Evolutionary conservation across 768 basidiomycete genomes (phyloP), one percentile per base, ranked within the genome.

Genomic region (Multifurca ochricompacta): DNA sequence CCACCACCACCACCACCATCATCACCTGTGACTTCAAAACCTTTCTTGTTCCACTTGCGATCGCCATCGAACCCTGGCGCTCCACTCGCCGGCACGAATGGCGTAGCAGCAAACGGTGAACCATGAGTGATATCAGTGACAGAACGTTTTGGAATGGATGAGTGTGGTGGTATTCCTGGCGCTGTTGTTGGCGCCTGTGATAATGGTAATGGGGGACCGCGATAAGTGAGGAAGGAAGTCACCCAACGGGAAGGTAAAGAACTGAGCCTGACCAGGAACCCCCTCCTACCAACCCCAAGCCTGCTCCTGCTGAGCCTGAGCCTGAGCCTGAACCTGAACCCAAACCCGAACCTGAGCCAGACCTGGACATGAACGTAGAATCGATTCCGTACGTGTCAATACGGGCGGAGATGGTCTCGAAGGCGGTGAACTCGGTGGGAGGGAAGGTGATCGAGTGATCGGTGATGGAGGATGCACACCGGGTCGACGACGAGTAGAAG

Each of bases 41-140:
- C 81, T n/a, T n/a, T n/a, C 49, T 79, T 81, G 66, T 91, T 82
- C 89, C 89, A 80, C 10, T 65, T 73, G 14, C 70, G 67, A 43
- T 87, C 85, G 0, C 85, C 85, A 13, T 68, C 73, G 60, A 84
- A 90, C 5, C 87, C 91, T 0, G 90, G 90, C 0, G 90, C 91
- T n/a, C 90, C 48, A 64, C 73, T 70, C 0, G 83, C 75, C 45
- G 69, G 76, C 16, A 71, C 69, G 66, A 76, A 76, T 2, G 71
- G 68, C 30, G 71, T 64, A 9, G 73, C 62, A 0, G 70, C 71
- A 53, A 83, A 83, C 0, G 83, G 81, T 4, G 79, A 76, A 0
- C 74, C 73, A 48, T 80, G 76, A 1, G 67, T 69, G 43, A 70
- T 67, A 16, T 61, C 58, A 1, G 56, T 40, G 42, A n/a, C n/a